These are phyloP conservation scores for Saccharomycopsis sp. DNA, from an alignment of 805 yeast species.

Conservation along the genomic window DNA sequence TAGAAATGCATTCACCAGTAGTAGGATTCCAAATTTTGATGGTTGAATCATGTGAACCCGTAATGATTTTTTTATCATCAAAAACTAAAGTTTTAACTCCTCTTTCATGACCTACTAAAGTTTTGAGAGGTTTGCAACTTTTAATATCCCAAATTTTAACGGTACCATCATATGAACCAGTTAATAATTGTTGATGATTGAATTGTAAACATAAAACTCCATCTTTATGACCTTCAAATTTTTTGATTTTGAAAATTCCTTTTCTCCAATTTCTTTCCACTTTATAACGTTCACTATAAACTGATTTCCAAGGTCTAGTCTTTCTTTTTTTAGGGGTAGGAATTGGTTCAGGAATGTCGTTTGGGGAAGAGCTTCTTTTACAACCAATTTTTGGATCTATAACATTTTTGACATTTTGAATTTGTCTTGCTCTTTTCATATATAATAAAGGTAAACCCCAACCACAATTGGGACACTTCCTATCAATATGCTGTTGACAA, in stretches of 20 bases:
- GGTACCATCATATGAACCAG: constrained; percentile 88
- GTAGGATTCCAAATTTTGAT: constrained; percentile 94
- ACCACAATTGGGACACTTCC: constrained; percentile 96
- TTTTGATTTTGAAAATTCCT: constrained; percentile 55
- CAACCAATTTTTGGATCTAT: not conserved
- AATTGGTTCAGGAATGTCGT: not conserved
- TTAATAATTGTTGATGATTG: constrained; percentile 67
- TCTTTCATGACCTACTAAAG: constrained; percentile 79
- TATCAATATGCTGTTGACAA: constrained; percentile 97
- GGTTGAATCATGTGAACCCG: constrained; percentile 86
- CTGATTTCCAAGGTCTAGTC: constrained; percentile 91
- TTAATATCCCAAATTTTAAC: constrained; percentile 89
- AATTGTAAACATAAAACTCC: constrained; percentile 86
- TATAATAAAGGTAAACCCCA: constrained; percentile 97
- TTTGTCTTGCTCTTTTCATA: constrained; percentile 61
- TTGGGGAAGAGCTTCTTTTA: no score
- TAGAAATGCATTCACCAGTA: constrained; percentile 88
- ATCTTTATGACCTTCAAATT: constrained; percentile 73
- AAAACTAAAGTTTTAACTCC: constrained; percentile 81
- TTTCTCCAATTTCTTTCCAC: constrained; percentile 94
- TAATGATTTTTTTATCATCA: constrained; percentile 80
- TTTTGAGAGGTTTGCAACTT: constrained; percentile 39
- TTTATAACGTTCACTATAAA: constrained; percentile 80
- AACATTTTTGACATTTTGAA: not conserved
- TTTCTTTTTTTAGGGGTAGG: constrained; percentile 20